Evolutionary conservation across 1,139 yeast genomes (phyloP).

Genomic region (Yamadazyma atlantica): DNA sequence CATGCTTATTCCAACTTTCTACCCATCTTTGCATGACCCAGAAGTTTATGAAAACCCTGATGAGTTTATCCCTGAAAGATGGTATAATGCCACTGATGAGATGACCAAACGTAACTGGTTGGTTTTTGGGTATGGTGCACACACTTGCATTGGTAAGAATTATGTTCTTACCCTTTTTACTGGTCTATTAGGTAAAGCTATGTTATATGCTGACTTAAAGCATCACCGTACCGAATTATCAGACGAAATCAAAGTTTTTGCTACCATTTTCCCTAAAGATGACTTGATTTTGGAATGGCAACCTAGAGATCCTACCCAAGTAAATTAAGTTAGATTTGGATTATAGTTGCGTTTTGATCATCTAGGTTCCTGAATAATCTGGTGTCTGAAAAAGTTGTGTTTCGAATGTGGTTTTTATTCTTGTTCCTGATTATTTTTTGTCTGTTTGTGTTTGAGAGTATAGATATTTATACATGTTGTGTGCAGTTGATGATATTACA

Average conservation of each 20-base stretch:
- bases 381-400: too few species aligned
- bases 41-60: constrained; percentile 95
- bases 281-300: constrained; percentile 79
- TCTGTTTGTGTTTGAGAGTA: neutral
- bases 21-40: constrained; percentile 96
- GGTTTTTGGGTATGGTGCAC: constrained; percentile 98
- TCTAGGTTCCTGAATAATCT: too few species aligned
- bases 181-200: constrained; percentile 86
- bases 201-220: constrained; percentile 72
- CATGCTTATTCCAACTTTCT: constrained; percentile 92
- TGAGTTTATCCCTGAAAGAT: constrained; percentile 91
- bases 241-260: constrained; percentile 93
- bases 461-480: neutral
- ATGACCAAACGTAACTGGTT: constrained; percentile 87
- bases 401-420: neutral
- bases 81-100: constrained; percentile 54
- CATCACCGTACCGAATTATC: constrained; percentile 82
- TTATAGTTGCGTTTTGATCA: neutral
- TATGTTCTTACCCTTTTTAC: constrained; percentile 90
- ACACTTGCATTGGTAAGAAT: constrained; percentile 90
- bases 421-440: neutral
- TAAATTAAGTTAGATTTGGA: too few species aligned
- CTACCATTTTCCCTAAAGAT: constrained; percentile 97
- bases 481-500: too few species aligned
- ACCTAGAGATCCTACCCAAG: constrained; percentile 62